Evolutionary conservation across 176 grass and related monocot species (phyloP).

Genomic region (Phragmites australis): DNA sequence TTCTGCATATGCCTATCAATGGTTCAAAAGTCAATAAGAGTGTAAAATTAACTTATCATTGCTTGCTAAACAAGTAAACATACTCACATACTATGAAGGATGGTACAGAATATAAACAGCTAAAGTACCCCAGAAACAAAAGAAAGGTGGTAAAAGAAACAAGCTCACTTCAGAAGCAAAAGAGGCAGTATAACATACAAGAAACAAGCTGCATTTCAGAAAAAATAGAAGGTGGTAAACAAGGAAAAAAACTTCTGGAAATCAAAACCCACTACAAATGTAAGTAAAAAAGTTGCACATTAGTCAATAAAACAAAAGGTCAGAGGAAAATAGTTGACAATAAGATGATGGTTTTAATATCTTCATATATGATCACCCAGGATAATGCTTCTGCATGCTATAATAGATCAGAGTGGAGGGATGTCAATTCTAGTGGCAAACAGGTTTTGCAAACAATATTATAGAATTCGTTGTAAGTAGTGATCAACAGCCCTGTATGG

Average conservation of each 20-base stretch:
- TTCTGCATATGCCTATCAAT: not conserved
- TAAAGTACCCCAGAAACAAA: not conserved
- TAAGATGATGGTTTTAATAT: not conserved
- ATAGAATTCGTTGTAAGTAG: not conserved
- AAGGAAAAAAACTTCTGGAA: not conserved
- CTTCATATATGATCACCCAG: not conserved
- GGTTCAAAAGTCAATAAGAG: not conserved
- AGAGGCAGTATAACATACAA: not conserved
- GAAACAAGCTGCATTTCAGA: constrained; percentile 3
- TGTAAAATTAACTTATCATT: not conserved
- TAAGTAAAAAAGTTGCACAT: not conserved
- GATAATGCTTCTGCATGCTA: not conserved
- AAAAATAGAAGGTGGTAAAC: not conserved
- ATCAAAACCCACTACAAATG: not conserved
- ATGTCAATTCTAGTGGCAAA: not conserved
- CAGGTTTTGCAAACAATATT: not conserved
- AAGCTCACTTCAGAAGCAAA: not conserved
- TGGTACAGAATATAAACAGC: not conserved
- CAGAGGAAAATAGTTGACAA: not conserved
- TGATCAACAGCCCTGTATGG: not conserved
- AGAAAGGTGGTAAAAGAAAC: not conserved
- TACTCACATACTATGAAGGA: not conserved
- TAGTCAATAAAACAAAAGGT: not conserved
- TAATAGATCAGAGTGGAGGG: not conserved
- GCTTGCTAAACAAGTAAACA: not conserved